These are phyloP conservation scores for Arabidopsis thaliana DNA, from an alignment of 345 rosid genomes.

Conservation along the genomic window DNA sequence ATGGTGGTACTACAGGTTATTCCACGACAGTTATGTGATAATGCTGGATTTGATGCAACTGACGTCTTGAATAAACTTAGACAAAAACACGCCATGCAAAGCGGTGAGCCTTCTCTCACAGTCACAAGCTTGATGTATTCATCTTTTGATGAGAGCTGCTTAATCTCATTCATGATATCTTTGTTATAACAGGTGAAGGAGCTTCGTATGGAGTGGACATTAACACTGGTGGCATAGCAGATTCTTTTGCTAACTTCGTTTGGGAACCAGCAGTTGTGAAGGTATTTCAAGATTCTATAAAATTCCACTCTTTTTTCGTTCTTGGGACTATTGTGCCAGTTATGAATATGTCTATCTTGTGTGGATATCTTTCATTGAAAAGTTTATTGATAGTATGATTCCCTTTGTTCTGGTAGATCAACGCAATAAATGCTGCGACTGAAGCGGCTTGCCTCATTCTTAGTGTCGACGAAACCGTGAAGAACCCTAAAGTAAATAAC, in stretches of 20 bases:
- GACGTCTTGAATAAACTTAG: conserved; percentile 96
- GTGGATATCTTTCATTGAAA: neutral
- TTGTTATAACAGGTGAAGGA: conserved; percentile 70
- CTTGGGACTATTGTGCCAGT: conserved; percentile 5
- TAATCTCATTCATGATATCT: conserved; percentile 12
- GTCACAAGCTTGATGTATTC: conserved; percentile 6
- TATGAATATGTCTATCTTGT: conserved; percentile 6
- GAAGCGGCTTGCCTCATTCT: conserved; percentile 97
- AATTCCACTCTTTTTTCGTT: neutral
- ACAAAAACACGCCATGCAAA: conserved; percentile 91
- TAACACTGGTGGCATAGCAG: conserved; percentile 92
- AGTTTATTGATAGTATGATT: conserved; percentile 13
- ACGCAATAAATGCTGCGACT: conserved; percentile 98
- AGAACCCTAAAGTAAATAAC: conserved; percentile 89
- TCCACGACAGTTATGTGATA: conserved; percentile 95
- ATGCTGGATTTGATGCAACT: conserved; percentile 99
- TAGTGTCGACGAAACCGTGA: conserved; percentile 97
- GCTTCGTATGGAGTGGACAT: conserved; percentile 95
- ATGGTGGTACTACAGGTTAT: conserved; percentile 65
- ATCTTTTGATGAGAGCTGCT: conserved; percentile 4
- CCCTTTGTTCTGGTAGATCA: conserved; percentile 58
- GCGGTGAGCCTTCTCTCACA: conserved; percentile 56
- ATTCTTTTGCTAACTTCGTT: conserved; percentile 94
- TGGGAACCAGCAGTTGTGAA: conserved; percentile 99
- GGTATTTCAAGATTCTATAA: conserved; percentile 46